Percentiles rank a stretch among this genome's conserved stretches.
phyloP scores from a whole-genome alignment of 2,329 filamentous ascomycete genomes.

The Xylaria sp. region DNA sequence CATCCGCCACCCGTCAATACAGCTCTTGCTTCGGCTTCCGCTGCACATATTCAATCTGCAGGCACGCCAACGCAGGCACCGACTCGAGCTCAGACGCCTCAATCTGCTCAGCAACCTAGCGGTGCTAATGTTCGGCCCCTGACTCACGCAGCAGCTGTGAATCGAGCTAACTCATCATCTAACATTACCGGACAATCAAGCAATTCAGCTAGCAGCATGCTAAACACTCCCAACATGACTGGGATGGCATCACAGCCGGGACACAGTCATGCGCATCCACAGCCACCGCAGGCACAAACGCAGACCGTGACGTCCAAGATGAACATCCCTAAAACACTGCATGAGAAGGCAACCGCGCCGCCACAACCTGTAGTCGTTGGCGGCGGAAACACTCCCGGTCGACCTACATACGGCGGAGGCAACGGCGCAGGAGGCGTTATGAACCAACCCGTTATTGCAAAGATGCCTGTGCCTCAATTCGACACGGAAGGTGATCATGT shows the following conservation, averaged over 20 bases:
- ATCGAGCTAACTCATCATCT: constrained; percentile 48
- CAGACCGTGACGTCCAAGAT: constrained; percentile 69
- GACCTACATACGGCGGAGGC: constrained; percentile 87
- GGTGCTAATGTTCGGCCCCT: constrained; percentile 43
- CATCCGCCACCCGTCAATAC: constrained; percentile 62
- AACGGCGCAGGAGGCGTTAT: constrained; percentile 84
- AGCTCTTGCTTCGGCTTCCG: constrained; percentile 54
- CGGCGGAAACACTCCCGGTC: constrained; percentile 69
- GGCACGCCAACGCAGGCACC: constrained; percentile 62
- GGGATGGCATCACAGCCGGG: constrained; percentile 51
- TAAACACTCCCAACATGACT: constrained; percentile 44
- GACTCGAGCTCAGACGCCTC: constrained; percentile 62
- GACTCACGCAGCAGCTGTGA: constrained; percentile 48
- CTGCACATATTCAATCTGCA: constrained; percentile 53
- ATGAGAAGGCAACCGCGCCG: constrained; percentile 72
- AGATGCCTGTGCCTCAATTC: constrained; percentile 84
- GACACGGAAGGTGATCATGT: constrained; percentile 93
- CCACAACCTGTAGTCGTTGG: constrained; percentile 79
- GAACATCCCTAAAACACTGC: constrained; percentile 83
- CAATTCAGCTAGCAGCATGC: constrained; percentile 43
- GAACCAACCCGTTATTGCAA: constrained; percentile 85
- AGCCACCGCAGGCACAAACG: constrained; percentile 39
- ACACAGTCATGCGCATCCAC: constrained; percentile 62
- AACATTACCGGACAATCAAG: constrained; percentile 44
- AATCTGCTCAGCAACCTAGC: constrained; percentile 48